phyloP scores from a whole-genome alignment of 352 stramenopile species.

The Ophiocytium majus region DNA sequence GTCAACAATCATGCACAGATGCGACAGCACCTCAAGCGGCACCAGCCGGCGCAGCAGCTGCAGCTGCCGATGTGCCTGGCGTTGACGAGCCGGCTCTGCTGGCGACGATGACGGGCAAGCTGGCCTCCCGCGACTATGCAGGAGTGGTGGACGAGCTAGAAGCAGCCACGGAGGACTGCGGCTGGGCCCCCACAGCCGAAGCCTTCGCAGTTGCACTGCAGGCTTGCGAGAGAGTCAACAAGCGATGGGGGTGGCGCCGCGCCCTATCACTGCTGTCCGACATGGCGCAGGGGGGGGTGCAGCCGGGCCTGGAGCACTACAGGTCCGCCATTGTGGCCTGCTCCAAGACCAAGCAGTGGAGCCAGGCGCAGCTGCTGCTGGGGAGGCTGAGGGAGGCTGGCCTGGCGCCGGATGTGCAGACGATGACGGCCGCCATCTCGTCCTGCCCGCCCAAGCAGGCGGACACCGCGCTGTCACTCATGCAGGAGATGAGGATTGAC shows the following conservation, averaged over 20 bases:
- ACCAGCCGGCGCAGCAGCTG: too few relatives aligned
- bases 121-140: not conserved
- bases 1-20: too few relatives aligned
- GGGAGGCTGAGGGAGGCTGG: constrained; percentile 29
- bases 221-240: constrained; percentile 35
- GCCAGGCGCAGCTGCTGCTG: constrained; percentile 28
- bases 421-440: constrained; percentile 44
- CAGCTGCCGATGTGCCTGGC: not conserved
- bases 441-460: constrained; percentile 30
- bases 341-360: constrained; percentile 29
- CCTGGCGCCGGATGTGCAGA: constrained; percentile 33
- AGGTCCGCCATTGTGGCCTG: constrained; percentile 34
- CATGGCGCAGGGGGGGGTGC: constrained; percentile 23
- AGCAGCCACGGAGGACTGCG: not conserved
- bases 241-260: constrained; percentile 6
- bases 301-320: constrained; percentile 38
- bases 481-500: not conserved
- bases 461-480: not conserved
- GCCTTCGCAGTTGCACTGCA: constrained; percentile 44
- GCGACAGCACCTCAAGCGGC: too few relatives aligned
- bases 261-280: not conserved
- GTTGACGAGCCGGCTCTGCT: not conserved
- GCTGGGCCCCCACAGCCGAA: constrained; percentile 36
- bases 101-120: not conserved
- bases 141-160: not conserved